These are phyloP conservation scores for Coccomyxa sp. DNA, from an alignment of 139 green algal genomes.

Conservation along the genomic window DNA sequence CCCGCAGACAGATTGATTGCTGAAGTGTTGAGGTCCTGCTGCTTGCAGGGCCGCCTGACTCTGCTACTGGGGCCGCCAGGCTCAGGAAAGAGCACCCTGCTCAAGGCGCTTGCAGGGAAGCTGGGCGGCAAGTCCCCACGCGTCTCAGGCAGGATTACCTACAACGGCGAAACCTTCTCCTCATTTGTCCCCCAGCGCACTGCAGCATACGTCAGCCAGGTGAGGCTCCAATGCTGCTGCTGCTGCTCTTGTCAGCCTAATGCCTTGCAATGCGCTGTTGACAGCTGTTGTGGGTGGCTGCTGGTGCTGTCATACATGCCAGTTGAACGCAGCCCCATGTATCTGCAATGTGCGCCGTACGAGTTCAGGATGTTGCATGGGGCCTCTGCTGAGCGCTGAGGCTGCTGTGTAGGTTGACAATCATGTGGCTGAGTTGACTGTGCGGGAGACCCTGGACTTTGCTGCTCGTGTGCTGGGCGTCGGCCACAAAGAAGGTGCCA, in stretches of 20 bases:
- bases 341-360: too few species aligned
- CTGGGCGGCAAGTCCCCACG: constrained; percentile 6
- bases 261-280: background rate
- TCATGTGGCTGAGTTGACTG: constrained; percentile 44
- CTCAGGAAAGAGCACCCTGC: constrained; percentile 48
- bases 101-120: constrained; percentile 51
- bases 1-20: background rate
- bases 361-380: background rate
- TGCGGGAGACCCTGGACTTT: constrained; percentile 49
- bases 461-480: constrained; percentile 26
- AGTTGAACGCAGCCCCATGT: too few species aligned
- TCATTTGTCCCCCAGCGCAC: constrained; percentile 51
- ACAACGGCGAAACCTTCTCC: constrained; percentile 48
- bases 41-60: constrained; percentile 31
- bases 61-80: constrained; percentile 66
- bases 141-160: constrained; percentile 40
- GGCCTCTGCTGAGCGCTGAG: constrained; percentile 12
- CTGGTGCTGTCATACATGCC: background rate
- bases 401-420: constrained; percentile 40
- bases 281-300: background rate
- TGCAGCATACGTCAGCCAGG: constrained; percentile 46
- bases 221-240: constrained; percentile 3
- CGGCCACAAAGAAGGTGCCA: constrained; percentile 16
- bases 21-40: background rate
- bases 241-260: background rate